Base-by-base conservation (phyloP, 192 early-diverging fungal genomes). In the Piromyces finnis region DNA sequence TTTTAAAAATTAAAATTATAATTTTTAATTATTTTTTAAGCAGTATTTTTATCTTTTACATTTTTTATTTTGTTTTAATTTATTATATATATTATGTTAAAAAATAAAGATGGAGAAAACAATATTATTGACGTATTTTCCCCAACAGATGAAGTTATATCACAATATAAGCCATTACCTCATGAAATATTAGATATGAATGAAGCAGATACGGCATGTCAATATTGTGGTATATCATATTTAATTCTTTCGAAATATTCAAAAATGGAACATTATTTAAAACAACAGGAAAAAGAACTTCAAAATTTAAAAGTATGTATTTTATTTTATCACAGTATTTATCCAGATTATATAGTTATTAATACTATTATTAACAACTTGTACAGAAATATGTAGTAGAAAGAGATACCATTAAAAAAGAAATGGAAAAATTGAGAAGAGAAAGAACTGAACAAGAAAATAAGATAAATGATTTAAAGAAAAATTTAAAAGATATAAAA, bases 191-290 rank as follows among this genome's bases (percentile, higher is more conserved):
- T 84, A 30, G 77, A 78, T 26, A 79, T 90, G 83, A 78, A 82
- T 29, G 87, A 89, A 36, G 30, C 30, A 12, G 87, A 88, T 79
- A 89, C 89, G 17, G 88, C 86, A 4, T 90, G 89, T 78, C 82
- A 85, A 51, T 90, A 88, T 80, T 90, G 89, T 80, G 89, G 89
- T 16, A 85, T 90, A 32, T 89, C 88, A 4, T 90, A 90, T 81
- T 85, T 90, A 78, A 78, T 90, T 16, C 82, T 88, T 35, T 81
- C 82, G 28, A 88, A 89, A 79, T 88, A 87, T 80, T 84, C 89
- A 36, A 81, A 81, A 30, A 85, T 90, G 83, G 81, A 84, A 28
- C 37, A 81, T 17, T 83, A 86, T 79, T 83, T 90, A 7, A 81
- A 78, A 13, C 79, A 78, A 77, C 78, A 89, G 39, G 88, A 90